Conservation (phyloP, 2,329 filamentous ascomycete genomes). For the Hortaea werneckii region DNA sequence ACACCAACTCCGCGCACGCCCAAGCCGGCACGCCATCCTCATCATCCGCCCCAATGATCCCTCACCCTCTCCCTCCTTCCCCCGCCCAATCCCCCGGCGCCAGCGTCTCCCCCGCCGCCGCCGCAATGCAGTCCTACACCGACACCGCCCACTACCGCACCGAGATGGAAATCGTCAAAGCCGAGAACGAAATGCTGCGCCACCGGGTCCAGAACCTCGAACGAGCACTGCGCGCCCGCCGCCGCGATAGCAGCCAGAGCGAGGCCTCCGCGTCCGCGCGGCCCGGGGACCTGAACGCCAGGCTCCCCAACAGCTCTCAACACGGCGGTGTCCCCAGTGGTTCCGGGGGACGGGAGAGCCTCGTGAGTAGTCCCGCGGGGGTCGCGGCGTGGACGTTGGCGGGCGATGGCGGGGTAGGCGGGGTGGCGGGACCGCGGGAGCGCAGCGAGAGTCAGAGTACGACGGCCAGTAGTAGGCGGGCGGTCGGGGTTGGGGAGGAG, state of each 20-base stretch:
- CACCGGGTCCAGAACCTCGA: constrained; percentile 39
- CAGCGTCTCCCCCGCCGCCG: constrained; percentile 4
- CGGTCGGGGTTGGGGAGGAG: constrained; percentile 13
- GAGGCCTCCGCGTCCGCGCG: constrained; percentile 7
- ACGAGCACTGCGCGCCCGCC: constrained; percentile 27
- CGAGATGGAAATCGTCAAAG: constrained; percentile 40
- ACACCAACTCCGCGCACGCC: constrained; percentile 16
- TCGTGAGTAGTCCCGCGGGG: constrained; percentile 6
- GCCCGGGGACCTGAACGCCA: constrained; percentile 2
- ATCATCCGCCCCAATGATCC: not conserved
- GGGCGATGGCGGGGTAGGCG: constrained; percentile 18
- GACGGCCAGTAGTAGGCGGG: constrained; percentile 23
- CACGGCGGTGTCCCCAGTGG: not conserved
- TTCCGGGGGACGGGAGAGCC: not conserved
- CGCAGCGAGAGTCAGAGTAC: constrained; percentile 28
- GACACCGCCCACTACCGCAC: constrained; percentile 35
- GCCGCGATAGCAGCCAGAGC: constrained; percentile 24
- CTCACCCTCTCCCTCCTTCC: constrained; percentile 9
- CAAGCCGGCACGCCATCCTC: constrained; percentile 14
- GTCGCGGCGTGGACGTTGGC: constrained; percentile 4
- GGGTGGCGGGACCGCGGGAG: constrained; percentile 25
- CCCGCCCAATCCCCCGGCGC: constrained; percentile 13
- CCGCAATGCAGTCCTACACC: constrained; percentile 21
- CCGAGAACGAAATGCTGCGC: constrained; percentile 39
- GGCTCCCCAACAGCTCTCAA: constrained; percentile 1